phyloP scores from a whole-genome alignment of 176 grass and related monocot species.

The Eragrostis nindensis region DNA sequence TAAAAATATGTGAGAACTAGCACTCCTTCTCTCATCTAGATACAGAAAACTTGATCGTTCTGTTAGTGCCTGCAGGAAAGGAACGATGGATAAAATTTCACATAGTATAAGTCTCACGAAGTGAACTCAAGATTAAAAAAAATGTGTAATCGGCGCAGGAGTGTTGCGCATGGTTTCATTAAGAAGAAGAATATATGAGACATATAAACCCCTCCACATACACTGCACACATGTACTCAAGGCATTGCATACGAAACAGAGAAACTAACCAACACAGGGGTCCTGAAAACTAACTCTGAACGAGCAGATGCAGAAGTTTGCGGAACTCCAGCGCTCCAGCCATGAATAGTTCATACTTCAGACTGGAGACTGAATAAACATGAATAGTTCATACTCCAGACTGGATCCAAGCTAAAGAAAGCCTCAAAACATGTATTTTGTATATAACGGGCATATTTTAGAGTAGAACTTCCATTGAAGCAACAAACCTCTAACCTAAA shows the following conservation, averaged over 20 bases:
- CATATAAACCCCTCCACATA: no score
- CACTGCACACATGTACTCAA: no score
- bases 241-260: no score
- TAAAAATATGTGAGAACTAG: constrained; percentile 34
- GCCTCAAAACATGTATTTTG: background rate
- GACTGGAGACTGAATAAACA: background rate
- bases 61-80: constrained; percentile 10
- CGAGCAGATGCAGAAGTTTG: no score
- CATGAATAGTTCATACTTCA: no score
- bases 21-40: constrained; percentile 33
- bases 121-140: constrained; percentile 15
- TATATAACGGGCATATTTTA: background rate
- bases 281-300: no score
- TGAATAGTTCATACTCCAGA: background rate
- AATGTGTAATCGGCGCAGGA: background rate
- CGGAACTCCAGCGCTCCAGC: no score
- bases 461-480: background rate
- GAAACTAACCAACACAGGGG: no score
- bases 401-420: constrained; percentile 18
- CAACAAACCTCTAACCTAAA: background rate
- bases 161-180: no score
- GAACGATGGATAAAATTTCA: constrained; percentile 22
- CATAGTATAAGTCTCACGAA: background rate
- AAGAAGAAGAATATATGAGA: no score
- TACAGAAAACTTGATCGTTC: constrained; percentile 27